Conservation (phyloP, 2,329 filamentous ascomycete genomes). For the Colletotrichum eremochloae region DNA sequence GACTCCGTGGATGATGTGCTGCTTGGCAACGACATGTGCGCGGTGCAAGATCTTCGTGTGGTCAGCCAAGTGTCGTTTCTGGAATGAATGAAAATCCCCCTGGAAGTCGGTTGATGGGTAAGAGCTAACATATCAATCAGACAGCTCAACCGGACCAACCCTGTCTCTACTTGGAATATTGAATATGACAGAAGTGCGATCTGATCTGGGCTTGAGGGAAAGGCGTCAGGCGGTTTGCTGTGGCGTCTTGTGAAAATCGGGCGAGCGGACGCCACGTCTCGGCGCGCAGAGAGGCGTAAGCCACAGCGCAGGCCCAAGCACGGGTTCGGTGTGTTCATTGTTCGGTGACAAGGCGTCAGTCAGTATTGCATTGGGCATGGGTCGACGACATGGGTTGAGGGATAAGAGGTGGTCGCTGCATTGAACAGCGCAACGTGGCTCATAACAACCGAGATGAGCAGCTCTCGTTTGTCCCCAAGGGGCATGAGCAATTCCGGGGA, state of each 20-base stretch:
- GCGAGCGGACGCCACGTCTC: conserved; percentile 16
- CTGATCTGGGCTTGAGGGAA: not conserved
- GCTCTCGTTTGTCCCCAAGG: conserved; percentile 30
- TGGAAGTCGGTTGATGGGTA: not conserved
- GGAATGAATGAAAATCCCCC: not conserved
- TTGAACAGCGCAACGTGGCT: conserved; percentile 30
- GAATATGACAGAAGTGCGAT: not conserved
- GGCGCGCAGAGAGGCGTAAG: conserved; percentile 16
- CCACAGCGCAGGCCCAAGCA: conserved; percentile 1
- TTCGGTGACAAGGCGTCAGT: conserved; percentile 3
- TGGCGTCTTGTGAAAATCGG: conserved; percentile 11
- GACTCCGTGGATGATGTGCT: not conserved
- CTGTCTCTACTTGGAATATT: not conserved
- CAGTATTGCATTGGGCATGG: conserved; percentile 25
- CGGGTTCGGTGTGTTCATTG: conserved; percentile 8
- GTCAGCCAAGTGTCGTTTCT: not conserved
- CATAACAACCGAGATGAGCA: conserved; percentile 31
- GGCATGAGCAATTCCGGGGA: conserved; percentile 27
- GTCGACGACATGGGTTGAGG: conserved; percentile 20
- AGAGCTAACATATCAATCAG: no score
- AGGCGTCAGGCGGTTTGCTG: not conserved
- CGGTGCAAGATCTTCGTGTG: not conserved
- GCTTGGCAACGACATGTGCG: not conserved
- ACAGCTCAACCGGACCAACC: not conserved
- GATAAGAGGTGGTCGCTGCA: conserved; percentile 21